Evolutionary conservation across 164 flowering plant genomes (phyloP).

Genomic region (Dillenia turbinata): DNA sequence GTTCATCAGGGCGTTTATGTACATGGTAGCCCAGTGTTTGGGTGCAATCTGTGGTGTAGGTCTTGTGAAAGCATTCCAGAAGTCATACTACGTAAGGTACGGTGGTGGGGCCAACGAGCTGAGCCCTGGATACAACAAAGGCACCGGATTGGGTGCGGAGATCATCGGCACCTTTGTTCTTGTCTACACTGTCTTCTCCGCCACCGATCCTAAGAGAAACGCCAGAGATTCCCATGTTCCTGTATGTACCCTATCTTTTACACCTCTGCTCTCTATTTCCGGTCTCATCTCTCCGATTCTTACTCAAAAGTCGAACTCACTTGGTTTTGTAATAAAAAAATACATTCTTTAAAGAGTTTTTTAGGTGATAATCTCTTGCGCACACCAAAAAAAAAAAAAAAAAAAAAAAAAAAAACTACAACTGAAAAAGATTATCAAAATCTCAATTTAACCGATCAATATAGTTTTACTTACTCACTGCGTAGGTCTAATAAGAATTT

Average conservation of each 20-base stretch:
- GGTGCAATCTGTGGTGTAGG: conserved; percentile 90
- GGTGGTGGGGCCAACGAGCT: conserved; percentile 80
- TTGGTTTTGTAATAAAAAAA: too few relatives aligned
- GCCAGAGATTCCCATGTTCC: conserved; percentile 96
- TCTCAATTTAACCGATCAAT: too few relatives aligned
- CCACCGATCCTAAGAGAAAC: conserved; percentile 91
- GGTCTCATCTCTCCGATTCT: too few relatives aligned
- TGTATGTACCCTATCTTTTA: conserved; percentile 31
- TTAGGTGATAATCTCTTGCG: too few relatives aligned
- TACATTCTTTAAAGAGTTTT: too few relatives aligned
- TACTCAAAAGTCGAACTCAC: too few relatives aligned
- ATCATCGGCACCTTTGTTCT: conserved; percentile 94
- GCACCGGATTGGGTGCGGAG: conserved; percentile 77
- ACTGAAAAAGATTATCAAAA: too few relatives aligned
- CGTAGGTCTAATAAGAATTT: too few relatives aligned
- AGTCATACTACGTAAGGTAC: conserved; percentile 41
- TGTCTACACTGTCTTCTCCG: conserved; percentile 95
- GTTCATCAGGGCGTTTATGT: conserved; percentile 54
- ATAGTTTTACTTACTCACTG: too few relatives aligned
- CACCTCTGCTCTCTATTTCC: neutral
- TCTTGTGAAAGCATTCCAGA: conserved; percentile 78
- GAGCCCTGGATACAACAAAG: conserved; percentile 57
- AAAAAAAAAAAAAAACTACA: too few relatives aligned
- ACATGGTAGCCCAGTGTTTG: conserved; percentile 88
- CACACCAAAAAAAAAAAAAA: too few relatives aligned